Conservation (phyloP, 495 filamentous ascomycete genomes). For the Aspergillus cavernicola region DNA sequence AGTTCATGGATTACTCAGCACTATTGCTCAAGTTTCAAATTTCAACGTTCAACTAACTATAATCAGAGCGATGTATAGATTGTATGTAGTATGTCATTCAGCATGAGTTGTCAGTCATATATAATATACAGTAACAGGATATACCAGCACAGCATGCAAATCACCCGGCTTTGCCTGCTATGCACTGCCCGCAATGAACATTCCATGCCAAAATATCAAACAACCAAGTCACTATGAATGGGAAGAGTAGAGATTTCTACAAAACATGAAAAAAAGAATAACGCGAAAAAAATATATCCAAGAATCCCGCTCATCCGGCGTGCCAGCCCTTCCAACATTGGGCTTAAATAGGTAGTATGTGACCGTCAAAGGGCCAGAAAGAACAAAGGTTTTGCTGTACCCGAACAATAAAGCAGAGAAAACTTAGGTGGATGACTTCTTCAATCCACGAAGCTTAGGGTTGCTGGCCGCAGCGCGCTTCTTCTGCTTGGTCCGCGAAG, state of each 20-base stretch:
- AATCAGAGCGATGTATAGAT: too few species aligned
- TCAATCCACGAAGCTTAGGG: slow-evolving; percentile 61
- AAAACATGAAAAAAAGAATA: slow-evolving; percentile 21
- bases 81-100: slow-evolving; percentile 16
- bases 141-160: slow-evolving; percentile 23
- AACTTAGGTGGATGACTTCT: slow-evolving; percentile 39
- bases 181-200: slow-evolving; percentile 29
- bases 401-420: slow-evolving; percentile 12
- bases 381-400: slow-evolving; percentile 16
- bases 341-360: slow-evolving; percentile 31
- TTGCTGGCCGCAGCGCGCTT: slow-evolving; percentile 66
- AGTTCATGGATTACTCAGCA: slow-evolving; percentile 16
- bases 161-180: slow-evolving; percentile 31
- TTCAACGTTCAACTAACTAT: too few species aligned
- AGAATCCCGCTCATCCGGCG: slow-evolving; percentile 33
- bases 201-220: slow-evolving; percentile 18
- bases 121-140: slow-evolving; percentile 19
- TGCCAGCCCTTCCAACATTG: slow-evolving; percentile 24
- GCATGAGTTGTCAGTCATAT: slow-evolving; percentile 31
- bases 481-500: slow-evolving; percentile 52
- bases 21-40: too few species aligned
- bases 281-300: slow-evolving; percentile 4
- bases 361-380: slow-evolving; percentile 34
- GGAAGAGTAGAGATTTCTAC: slow-evolving; percentile 43
- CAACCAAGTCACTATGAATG: slow-evolving; percentile 15